These are phyloP conservation scores for Moringa oleifera DNA, from an alignment of 345 rosid genomes.

Conservation along the genomic window DNA sequence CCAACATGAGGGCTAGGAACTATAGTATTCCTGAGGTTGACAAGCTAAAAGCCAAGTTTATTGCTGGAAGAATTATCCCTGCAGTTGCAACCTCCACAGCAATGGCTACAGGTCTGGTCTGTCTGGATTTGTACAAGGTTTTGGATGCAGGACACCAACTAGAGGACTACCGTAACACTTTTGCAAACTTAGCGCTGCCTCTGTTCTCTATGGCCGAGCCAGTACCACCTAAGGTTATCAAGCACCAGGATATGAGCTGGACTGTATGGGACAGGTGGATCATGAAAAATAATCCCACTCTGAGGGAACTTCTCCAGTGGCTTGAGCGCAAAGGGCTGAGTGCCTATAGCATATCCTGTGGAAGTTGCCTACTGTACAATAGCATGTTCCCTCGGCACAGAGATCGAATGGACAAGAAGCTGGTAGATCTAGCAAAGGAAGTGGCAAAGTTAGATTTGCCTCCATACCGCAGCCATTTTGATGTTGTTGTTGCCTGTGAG, in stretches of 20 bases:
- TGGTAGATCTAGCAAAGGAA: slow-evolving; percentile 76
- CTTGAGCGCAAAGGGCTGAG: slow-evolving; percentile 65
- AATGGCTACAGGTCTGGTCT: slow-evolving; percentile 83
- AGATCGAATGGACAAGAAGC: slow-evolving; percentile 82
- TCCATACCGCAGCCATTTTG: slow-evolving; percentile 58
- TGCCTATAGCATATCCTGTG: slow-evolving; percentile 84
- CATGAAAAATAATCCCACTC: slow-evolving; percentile 56
- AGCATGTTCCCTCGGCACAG: slow-evolving; percentile 75
- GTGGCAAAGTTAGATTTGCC: slow-evolving; percentile 79
- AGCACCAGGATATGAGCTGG: slow-evolving; percentile 84
- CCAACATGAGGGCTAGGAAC: slow-evolving; percentile 83
- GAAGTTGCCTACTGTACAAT: slow-evolving; percentile 81
- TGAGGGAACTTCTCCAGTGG: slow-evolving; percentile 79
- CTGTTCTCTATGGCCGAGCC: slow-evolving; percentile 78
- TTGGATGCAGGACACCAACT: slow-evolving; percentile 56
- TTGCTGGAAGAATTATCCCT: slow-evolving; percentile 76
- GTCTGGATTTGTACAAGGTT: slow-evolving; percentile 68
- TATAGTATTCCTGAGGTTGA: slow-evolving; percentile 68
- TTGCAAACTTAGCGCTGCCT: slow-evolving; percentile 69
- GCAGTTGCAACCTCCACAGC: slow-evolving; percentile 87
- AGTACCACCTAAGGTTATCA: slow-evolving; percentile 71
- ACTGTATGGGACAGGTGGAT: slow-evolving; percentile 97
- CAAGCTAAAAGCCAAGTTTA: slow-evolving; percentile 74
- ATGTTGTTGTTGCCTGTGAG: slow-evolving; percentile 81
- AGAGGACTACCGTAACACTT: slow-evolving; percentile 66